Percentiles rank a stretch among this genome's conserved stretches.
These are phyloP conservation scores for Fusarium sp. DNA, from an alignment of 2,329 filamentous ascomycete species.

Conservation along the genomic window DNA sequence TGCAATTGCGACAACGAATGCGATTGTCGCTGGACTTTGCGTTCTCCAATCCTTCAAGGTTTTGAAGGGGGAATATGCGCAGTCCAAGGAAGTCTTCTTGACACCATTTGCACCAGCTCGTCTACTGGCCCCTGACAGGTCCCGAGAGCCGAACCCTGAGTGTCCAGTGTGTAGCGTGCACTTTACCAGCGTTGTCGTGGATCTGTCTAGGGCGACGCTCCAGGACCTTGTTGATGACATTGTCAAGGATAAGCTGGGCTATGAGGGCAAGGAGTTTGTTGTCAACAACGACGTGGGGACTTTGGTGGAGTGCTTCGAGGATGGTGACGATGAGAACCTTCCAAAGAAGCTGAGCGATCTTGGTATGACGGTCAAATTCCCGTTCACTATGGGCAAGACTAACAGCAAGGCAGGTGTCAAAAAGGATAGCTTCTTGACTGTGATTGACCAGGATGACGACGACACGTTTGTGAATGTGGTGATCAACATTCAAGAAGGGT, in stretches of 20 bases:
- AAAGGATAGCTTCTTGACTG: slow-evolving; percentile 79
- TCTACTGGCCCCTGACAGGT: slow-evolving; percentile 67
- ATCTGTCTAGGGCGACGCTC: slow-evolving; percentile 78
- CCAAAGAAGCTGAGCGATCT: slow-evolving; percentile 82
- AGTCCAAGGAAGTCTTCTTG: slow-evolving; percentile 86
- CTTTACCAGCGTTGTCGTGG: slow-evolving; percentile 73
- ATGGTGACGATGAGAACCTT: slow-evolving; percentile 88
- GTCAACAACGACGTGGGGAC: slow-evolving; percentile 79
- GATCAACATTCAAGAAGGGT: slow-evolving; percentile 74
- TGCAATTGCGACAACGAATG: slow-evolving; percentile 97
- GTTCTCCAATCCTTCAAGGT: slow-evolving; percentile 95
- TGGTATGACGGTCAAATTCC: slow-evolving; percentile 57
- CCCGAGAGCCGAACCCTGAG: slow-evolving; percentile 76
- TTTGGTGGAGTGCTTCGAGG: slow-evolving; percentile 70
- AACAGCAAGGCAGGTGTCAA: slow-evolving; percentile 65
- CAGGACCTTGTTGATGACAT: slow-evolving; percentile 82
- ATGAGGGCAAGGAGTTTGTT: slow-evolving; percentile 81
- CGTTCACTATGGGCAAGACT: slow-evolving; percentile 11
- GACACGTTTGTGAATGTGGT: slow-evolving; percentile 83
- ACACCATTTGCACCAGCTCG: slow-evolving; percentile 72
- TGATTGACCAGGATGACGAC: slow-evolving; percentile 85
- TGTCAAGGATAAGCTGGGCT: slow-evolving; percentile 76
- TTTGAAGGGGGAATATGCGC: slow-evolving; percentile 74
- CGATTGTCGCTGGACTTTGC: slow-evolving; percentile 92
- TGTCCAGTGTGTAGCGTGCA: slow-evolving; percentile 87